phyloP scores from a whole-genome alignment of 805 yeast genomes.

The Priceomyces fermenticarens region DNA sequence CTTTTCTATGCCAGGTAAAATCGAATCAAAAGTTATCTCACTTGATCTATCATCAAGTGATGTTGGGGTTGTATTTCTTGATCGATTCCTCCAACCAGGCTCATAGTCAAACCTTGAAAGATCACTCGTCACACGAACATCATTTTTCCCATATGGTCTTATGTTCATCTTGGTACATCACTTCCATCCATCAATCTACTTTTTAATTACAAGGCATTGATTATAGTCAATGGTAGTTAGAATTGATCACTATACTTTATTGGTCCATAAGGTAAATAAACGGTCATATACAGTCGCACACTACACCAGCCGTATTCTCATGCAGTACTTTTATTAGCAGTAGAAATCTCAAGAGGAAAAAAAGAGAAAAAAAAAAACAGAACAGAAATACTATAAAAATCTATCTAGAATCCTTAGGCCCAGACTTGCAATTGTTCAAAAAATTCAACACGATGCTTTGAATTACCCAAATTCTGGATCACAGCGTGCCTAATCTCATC shows the following conservation, averaged over 20 bases:
- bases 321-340: too few species aligned
- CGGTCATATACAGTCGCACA: too few species aligned
- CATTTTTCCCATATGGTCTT: conserved; percentile 18
- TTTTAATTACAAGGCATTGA: too few species aligned
- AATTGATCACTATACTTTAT: too few species aligned
- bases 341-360: neutral
- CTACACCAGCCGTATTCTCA: too few species aligned
- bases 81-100: conserved; percentile 18
- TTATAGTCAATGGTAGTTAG: too few species aligned
- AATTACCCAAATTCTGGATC: conserved; percentile 34
- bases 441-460: conserved; percentile 54
- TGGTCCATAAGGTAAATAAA: too few species aligned
- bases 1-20: neutral
- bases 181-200: too few species aligned
- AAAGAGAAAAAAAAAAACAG: neutral
- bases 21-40: conserved; percentile 2
- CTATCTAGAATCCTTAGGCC: conserved; percentile 31
- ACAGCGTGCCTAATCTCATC: conserved; percentile 54
- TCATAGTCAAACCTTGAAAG: conserved; percentile 31
- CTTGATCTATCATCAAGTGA: conserved; percentile 12
- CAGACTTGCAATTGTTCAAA: conserved; percentile 75
- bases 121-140: conserved; percentile 28
- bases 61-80: conserved; percentile 32
- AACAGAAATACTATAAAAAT: neutral
- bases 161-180: conserved; percentile 9